Conservation (phyloP, 345 rosid species). For the Citrus cavaleriei region DNA sequence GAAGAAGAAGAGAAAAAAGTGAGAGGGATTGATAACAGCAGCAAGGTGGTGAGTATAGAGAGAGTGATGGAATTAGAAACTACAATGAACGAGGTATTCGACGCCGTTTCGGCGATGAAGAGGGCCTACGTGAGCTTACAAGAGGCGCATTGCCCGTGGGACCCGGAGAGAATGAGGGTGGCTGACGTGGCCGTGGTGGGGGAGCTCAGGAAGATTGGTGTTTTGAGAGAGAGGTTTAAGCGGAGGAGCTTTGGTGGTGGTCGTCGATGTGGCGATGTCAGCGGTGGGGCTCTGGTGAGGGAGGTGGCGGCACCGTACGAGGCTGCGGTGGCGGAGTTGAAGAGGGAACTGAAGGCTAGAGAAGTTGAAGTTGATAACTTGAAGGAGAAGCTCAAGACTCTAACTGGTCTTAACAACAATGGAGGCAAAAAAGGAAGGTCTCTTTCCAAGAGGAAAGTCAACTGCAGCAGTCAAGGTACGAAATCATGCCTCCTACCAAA, state of each 20-base stretch:
- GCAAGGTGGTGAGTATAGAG: slow-evolving; percentile 25
- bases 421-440: slow-evolving; percentile 56
- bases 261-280: slow-evolving; percentile 27
- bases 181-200: slow-evolving; percentile 83
- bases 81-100: slow-evolving; percentile 71
- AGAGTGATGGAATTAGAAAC: slow-evolving; percentile 51
- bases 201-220: slow-evolving; percentile 68
- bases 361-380: slow-evolving; percentile 67
- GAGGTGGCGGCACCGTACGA: slow-evolving; percentile 94
- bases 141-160: slow-evolving; percentile 98
- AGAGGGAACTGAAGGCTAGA: slow-evolving; percentile 71
- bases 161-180: slow-evolving; percentile 79
- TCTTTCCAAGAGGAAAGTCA: slow-evolving; percentile 66
- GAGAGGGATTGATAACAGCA: neutral
- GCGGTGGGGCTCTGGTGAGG: slow-evolving; percentile 46
- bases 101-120: slow-evolving; percentile 64
- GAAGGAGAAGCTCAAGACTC: slow-evolving; percentile 63
- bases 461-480: slow-evolving; percentile 56
- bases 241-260: slow-evolving; percentile 35
- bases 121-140: slow-evolving; percentile 68
- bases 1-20: slow-evolving; percentile 16
- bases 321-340: slow-evolving; percentile 80
- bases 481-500: neutral
- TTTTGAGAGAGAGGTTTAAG: slow-evolving; percentile 68
- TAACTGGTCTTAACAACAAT: slow-evolving; percentile 15